Percentiles rank a stretch among this genome's conserved stretches.
phyloP scores from a whole-genome alignment of 192 early-diverging fungal species.

The Coemansia sp. region DNA sequence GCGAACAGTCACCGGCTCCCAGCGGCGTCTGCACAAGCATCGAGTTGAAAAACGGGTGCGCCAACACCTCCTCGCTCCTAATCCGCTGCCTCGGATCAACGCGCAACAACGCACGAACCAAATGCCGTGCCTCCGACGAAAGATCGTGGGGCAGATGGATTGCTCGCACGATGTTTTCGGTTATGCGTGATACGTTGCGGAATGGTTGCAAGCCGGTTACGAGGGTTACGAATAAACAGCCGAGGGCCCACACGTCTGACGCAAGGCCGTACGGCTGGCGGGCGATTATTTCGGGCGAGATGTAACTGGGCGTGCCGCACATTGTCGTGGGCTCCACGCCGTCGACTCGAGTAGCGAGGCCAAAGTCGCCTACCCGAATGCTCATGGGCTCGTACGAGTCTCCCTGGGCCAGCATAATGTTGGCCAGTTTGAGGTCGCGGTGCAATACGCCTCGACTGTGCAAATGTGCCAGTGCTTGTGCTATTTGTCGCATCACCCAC shows the following conservation, averaged over 20 bases:
- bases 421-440: conserved; percentile 74
- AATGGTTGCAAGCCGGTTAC: conserved; percentile 73
- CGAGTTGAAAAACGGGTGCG: conserved; percentile 57
- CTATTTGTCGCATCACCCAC: conserved; percentile 55
- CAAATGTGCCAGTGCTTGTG: conserved; percentile 60
- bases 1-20: too few species aligned
- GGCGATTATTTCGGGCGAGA: conserved; percentile 72
- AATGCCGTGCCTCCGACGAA: conserved; percentile 54
- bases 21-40: conserved; percentile 8
- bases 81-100: conserved; percentile 59
- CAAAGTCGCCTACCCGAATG: conserved; percentile 76
- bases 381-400: conserved; percentile 16
- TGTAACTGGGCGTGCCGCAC: conserved; percentile 81
- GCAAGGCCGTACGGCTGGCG: conserved; percentile 67
- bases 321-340: conserved; percentile 65
- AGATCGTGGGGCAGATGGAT: conserved; percentile 55
- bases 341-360: conserved; percentile 56
- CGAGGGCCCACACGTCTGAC: conserved; percentile 76
- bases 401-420: conserved; percentile 59
- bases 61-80: conserved; percentile 48
- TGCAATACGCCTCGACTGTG: conserved; percentile 68
- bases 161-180: conserved; percentile 49
- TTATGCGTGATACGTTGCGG: conserved; percentile 42
- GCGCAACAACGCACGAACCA: conserved; percentile 59
- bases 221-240: conserved; percentile 71